Evolutionary conservation across 2,329 filamentous ascomycete species (phyloP).

Genomic region (Fusarium sublunatum): DNA sequence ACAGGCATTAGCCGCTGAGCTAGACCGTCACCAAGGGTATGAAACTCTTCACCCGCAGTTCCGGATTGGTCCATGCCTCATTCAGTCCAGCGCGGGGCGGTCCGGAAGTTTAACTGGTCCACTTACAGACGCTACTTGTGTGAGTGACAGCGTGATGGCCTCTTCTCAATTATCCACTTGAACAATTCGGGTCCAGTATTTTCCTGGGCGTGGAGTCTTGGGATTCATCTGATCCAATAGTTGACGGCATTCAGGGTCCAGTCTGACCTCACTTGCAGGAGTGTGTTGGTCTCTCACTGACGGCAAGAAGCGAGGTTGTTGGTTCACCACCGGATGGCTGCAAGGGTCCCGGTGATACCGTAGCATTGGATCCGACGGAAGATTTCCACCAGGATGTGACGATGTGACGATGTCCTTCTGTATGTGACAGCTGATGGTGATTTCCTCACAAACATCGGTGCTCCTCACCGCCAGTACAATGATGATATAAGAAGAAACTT

Average conservation of each 20-base stretch:
- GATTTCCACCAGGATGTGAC: neutral
- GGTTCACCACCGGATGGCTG: neutral
- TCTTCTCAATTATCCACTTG: slow-evolving; percentile 4
- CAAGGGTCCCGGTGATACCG: neutral
- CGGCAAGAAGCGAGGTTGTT: neutral
- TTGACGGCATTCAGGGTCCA: neutral
- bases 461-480: neutral
- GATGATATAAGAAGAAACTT: too few species aligned
- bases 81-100: slow-evolving; percentile 12
- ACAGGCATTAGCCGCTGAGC: slow-evolving; percentile 11
- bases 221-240: neutral
- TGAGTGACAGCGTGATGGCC: slow-evolving; percentile 8
- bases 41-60: slow-evolving; percentile 16
- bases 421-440: neutral
- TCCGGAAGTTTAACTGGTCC: slow-evolving; percentile 12
- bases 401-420: neutral
- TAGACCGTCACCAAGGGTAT: slow-evolving; percentile 5
- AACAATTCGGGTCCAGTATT: neutral
- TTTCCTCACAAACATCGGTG: neutral
- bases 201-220: neutral
- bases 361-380: neutral
- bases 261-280: slow-evolving; percentile 1
- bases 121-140: slow-evolving; percentile 3
- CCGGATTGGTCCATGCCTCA: slow-evolving; percentile 3
- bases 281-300: neutral